Evolutionary conservation across 164 flowering plant species (phyloP).

Genomic region (Magnolia changhungtana): DNA sequence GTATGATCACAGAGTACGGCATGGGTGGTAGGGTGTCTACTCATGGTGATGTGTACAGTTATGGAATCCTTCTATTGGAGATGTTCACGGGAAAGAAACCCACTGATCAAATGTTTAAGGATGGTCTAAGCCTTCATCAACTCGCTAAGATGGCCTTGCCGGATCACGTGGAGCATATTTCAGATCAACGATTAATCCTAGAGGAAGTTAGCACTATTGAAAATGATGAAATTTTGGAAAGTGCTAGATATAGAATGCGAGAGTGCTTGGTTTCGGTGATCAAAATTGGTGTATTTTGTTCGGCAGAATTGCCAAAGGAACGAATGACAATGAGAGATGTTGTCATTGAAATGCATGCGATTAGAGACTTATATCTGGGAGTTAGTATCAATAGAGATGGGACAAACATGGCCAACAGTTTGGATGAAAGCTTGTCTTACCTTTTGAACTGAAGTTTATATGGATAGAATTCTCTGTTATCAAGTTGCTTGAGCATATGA

Average conservation of each 20-base stretch:
- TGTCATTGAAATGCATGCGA: background rate
- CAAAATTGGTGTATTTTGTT: constrained; percentile 11
- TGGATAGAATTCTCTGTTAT: background rate
- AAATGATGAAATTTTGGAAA: background rate
- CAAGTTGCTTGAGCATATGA: background rate
- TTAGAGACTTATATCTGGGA: background rate
- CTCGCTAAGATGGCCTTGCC: background rate
- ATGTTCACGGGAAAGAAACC: constrained; percentile 15
- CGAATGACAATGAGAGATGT: constrained; percentile 9
- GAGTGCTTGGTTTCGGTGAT: constrained; percentile 7
- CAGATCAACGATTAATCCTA: background rate
- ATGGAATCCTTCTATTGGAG: constrained; percentile 14
- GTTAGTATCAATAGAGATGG: background rate
- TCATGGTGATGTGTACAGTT: constrained; percentile 18
- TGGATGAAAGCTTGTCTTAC: background rate
- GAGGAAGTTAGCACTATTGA: background rate
- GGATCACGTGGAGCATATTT: background rate
- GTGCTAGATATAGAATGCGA: background rate
- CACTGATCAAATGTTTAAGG: constrained; percentile 8
- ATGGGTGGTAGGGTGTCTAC: constrained; percentile 16
- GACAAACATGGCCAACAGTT: background rate
- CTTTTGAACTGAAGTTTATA: background rate
- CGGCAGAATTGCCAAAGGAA: background rate
- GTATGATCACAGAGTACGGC: constrained; percentile 23
- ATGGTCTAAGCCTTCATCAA: constrained; percentile 3